A percentile compares a stretch with the other conserved stretches of the same genome.
These are phyloP conservation scores for Penicillium sp. DNA, from an alignment of 2,329 filamentous ascomycete genomes.

Conservation along the genomic window DNA sequence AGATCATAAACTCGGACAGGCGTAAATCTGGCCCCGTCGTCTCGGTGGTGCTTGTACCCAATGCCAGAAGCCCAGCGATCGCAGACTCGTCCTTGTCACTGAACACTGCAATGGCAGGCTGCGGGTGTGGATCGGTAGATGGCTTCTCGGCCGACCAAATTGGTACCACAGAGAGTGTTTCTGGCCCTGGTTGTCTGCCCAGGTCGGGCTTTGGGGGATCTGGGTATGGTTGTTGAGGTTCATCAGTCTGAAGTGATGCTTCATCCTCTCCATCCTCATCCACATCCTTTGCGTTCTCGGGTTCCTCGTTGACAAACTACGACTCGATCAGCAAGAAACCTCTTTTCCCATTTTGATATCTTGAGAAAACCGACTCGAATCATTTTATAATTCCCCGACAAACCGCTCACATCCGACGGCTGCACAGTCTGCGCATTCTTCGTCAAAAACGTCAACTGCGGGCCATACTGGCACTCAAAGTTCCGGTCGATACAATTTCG, in stretches of 20 bases:
- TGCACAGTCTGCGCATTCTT: conserved; percentile 51
- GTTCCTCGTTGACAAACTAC: conserved; percentile 32
- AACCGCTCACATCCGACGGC: conserved; percentile 11
- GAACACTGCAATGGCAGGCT: conserved; percentile 4
- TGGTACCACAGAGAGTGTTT: not conserved
- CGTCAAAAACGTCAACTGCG: conserved; percentile 50
- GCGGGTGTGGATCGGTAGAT: not conserved
- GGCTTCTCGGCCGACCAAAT: not conserved
- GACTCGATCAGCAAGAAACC: not conserved
- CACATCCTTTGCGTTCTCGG: conserved; percentile 9
- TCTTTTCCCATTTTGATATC: no score
- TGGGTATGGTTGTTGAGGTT: not conserved
- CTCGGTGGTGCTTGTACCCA: conserved; percentile 20
- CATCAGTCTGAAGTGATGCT: not conserved
- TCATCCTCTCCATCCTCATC: not conserved
- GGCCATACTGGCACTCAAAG: conserved; percentile 53
- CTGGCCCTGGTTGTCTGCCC: not conserved
- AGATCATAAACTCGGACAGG: conserved; percentile 7
- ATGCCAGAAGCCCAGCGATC: conserved; percentile 27
- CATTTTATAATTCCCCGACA: conserved; percentile 17
- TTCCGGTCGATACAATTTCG: conserved; percentile 51
- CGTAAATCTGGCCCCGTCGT: not conserved
- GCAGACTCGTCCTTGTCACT: conserved; percentile 31
- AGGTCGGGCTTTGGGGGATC: not conserved
- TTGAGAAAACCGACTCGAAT: conserved; percentile 22